Percentiles rank a stretch among this genome's conserved stretches.
Conservation (phyloP, 2,329 filamentous ascomycete species). For the Cladosporium sp. region DNA sequence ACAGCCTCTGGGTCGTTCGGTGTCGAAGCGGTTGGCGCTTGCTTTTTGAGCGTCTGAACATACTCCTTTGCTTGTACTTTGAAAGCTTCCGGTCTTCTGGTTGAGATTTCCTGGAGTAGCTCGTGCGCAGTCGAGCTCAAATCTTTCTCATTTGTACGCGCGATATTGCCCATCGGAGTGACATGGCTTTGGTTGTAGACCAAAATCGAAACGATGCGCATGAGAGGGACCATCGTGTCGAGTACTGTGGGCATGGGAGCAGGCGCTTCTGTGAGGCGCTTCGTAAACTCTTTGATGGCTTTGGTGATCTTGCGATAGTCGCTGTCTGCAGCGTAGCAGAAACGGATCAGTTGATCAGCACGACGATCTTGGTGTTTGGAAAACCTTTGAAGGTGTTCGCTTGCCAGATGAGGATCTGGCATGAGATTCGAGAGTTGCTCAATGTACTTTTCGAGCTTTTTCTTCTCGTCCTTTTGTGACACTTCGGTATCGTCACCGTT, state of each 20-base stretch:
- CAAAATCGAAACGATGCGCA: constrained; percentile 79
- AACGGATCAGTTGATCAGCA: constrained; percentile 83
- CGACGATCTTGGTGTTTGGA: constrained; percentile 87
- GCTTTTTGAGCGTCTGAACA: constrained; percentile 77
- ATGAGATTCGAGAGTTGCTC: constrained; percentile 69
- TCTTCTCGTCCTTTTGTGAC: constrained; percentile 63
- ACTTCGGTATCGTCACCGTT: constrained; percentile 80
- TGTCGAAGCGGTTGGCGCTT: constrained; percentile 67
- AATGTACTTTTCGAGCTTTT: constrained; percentile 67
- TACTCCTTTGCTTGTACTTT: constrained; percentile 89
- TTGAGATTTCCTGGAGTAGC: constrained; percentile 86
- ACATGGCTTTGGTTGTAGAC: constrained; percentile 95
- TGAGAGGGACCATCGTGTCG: constrained; percentile 74
- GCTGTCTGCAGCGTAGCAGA: constrained; percentile 76
- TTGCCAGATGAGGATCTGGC: constrained; percentile 68
- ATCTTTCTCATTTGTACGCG: constrained; percentile 75
- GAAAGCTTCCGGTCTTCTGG: constrained; percentile 82
- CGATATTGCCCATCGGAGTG: constrained; percentile 81
- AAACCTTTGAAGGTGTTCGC: constrained; percentile 80
- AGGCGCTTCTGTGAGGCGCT: constrained; percentile 58
- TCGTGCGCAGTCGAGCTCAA: constrained; percentile 79
- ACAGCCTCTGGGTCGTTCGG: constrained; percentile 71
- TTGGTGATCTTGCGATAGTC: constrained; percentile 90
- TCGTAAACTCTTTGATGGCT: constrained; percentile 84
- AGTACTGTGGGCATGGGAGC: constrained; percentile 58